Evolutionary conservation across 2,329 filamentous ascomycete genomes (phyloP).

Genomic region (Epichloe baconii): DNA sequence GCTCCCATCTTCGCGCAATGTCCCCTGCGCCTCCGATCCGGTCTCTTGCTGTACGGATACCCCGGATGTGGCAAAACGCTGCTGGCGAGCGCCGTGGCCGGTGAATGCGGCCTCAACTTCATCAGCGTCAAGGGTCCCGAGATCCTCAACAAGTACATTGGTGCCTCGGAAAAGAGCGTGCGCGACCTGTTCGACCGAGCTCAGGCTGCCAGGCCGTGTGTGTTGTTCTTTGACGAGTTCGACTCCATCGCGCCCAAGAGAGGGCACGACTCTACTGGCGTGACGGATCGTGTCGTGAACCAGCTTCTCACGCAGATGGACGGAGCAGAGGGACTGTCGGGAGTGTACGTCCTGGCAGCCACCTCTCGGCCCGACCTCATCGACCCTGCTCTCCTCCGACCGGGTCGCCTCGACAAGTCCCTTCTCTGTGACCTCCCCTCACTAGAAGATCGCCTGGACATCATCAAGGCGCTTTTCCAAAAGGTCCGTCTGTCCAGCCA

Average conservation of each 20-base stretch:
- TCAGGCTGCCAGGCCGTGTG: slow-evolving; percentile 78
- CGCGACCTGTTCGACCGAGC: slow-evolving; percentile 91
- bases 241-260: slow-evolving; percentile 95
- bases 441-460: slow-evolving; percentile 71
- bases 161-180: slow-evolving; percentile 95
- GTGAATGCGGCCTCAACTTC: slow-evolving; percentile 95
- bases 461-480: slow-evolving; percentile 68
- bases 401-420: slow-evolving; percentile 86
- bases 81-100: slow-evolving; percentile 89
- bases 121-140: slow-evolving; percentile 97
- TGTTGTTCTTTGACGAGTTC: slow-evolving; percentile 98
- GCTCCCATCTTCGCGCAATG: slow-evolving; percentile 96
- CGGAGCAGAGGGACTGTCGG: slow-evolving; percentile 84
- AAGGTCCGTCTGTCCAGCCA: slow-evolving; percentile 64
- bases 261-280: slow-evolving; percentile 91
- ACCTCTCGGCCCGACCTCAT: slow-evolving; percentile 90
- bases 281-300: slow-evolving; percentile 97
- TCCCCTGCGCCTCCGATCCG: slow-evolving; percentile 84
- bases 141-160: slow-evolving; percentile 98
- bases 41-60: slow-evolving; percentile 84
- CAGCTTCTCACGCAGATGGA: slow-evolving; percentile 99
- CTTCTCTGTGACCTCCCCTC: slow-evolving; percentile 77
- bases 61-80: slow-evolving; percentile 95
- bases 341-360: slow-evolving; percentile 91
- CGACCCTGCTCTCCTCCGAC: slow-evolving; percentile 81